phyloP scores from a whole-genome alignment of 495 filamentous ascomycete species.

The Penicillium roqueforti region DNA sequence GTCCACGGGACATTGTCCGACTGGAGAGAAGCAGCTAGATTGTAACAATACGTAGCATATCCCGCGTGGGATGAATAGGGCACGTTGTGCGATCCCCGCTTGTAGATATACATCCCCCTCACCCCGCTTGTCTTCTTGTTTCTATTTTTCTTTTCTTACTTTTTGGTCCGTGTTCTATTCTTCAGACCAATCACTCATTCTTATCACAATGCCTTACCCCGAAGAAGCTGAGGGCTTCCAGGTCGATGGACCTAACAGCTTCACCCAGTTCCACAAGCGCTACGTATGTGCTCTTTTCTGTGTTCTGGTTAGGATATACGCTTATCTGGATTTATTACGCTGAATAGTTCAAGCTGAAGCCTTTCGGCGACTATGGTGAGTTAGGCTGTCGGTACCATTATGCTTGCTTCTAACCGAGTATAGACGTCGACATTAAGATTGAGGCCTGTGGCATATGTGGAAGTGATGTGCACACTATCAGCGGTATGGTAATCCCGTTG shows the following conservation, averaged over 20 bases:
- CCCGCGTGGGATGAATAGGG: not conserved
- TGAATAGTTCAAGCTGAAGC: conserved; percentile 68
- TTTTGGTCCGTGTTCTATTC: not conserved
- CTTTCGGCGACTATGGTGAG: conserved; percentile 60
- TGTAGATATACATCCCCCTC: conserved; percentile 10
- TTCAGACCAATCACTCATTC: not conserved
- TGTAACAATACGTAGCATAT: not conserved
- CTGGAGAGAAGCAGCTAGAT: not conserved
- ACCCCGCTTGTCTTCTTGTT: not conserved
- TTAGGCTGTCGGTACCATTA: not conserved
- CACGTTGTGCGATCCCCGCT: conserved; percentile 1
- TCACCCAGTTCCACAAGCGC: conserved; percentile 60
- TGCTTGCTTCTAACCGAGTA: conserved; percentile 1
- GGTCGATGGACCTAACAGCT: conserved; percentile 57
- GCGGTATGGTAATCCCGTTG: conserved; percentile 29
- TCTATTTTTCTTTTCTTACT: not conserved
- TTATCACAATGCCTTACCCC: conserved; percentile 65
- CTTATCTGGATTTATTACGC: not conserved
- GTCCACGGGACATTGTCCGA: conserved; percentile 10
- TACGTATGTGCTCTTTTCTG: conserved; percentile 42
- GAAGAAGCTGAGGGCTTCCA: conserved; percentile 74
- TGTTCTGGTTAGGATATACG: not conserved
- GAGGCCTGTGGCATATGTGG: conserved; percentile 77
- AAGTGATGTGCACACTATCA: conserved; percentile 74
- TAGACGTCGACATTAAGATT: conserved; percentile 68